These are phyloP conservation scores for Pyrrhoderma noxium DNA, from an alignment of 1,284 basidiomycete species.

Conservation along the genomic window DNA sequence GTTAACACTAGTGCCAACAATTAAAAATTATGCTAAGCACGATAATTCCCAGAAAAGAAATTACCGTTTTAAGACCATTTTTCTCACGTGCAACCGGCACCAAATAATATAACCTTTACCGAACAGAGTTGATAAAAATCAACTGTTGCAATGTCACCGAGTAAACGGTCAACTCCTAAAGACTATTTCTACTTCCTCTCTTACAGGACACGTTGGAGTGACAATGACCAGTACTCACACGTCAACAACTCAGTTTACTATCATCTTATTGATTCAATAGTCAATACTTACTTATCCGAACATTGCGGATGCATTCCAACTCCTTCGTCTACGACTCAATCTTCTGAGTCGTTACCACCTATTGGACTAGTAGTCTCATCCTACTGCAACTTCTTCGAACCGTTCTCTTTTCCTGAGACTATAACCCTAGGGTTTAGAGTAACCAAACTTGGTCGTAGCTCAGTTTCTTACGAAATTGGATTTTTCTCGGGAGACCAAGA, in stretches of 20 bases:
- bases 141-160: no score
- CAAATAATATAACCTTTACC: no score
- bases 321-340: not conserved
- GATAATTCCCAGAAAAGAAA: no score
- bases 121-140: no score
- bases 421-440: slow-evolving; percentile 63
- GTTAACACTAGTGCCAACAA: no score
- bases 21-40: no score
- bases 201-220: slow-evolving; percentile 69
- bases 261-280: slow-evolving; percentile 68
- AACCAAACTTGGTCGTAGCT: slow-evolving; percentile 56
- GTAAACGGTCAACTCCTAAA: no score
- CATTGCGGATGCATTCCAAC: slow-evolving; percentile 47
- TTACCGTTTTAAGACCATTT: no score
- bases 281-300: slow-evolving; percentile 66
- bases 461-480: slow-evolving; percentile 68
- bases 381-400: slow-evolving; percentile 62
- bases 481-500: slow-evolving; percentile 48
- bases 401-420: slow-evolving; percentile 60
- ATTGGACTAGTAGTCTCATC: slow-evolving; percentile 72
- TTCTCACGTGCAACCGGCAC: no score
- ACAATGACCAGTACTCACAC: slow-evolving; percentile 76
- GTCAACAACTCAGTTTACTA: slow-evolving; percentile 76
- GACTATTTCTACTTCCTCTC: slow-evolving; percentile 40
- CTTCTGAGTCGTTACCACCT: slow-evolving; percentile 22